Evolutionary conservation across 768 basidiomycete genomes (phyloP), one percentile per base, ranked within the genome.

Genomic region (Hysterangium stoloniferum): DNA sequence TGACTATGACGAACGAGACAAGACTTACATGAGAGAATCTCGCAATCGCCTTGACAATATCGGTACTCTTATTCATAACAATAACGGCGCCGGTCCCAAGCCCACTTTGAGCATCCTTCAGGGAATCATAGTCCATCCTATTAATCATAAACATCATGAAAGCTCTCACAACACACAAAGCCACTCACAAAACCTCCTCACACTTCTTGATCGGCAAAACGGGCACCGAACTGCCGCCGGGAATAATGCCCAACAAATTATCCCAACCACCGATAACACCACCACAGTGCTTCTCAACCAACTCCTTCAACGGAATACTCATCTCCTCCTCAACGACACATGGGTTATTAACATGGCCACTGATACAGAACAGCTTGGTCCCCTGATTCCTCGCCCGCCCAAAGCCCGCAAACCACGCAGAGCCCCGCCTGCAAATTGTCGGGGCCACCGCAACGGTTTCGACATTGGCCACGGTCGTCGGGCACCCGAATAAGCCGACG

Each of bases 251-350:
- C 28, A 96, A 79, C 17, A 97, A 66, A 69, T 99, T 98, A 61
- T 94, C 84, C 95, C 95, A 99, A 7, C 95, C 95, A 49, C 95
- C 95, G 31, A 73, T 70, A 35, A 99, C 81, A 61, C 95, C 95
- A 19, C 95, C 95, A 61, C 93, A 95, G 67, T 99, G 95, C 71
- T 92, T 95, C 68, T 97, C 95, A 46, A 99, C 67, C 47, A 98
- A 73, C 42, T 99, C 95, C 67, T 85, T 84, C 56, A 97, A 67
- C 7, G 94, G 92, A 43, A 98, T 98, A 56, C 87, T 89, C 95
- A 98, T 99, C 74, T 98, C 95, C 68, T 99, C 95, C 71, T 99
- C 95, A 22, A 99, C 79, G 17, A 96, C 92, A 64, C 90, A 95
- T 1, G 95, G 95, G 67, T 95, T 96, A 71, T 97, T 97, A 58